Base-by-base conservation (phyloP, 441 rosid genomes). In the Adansonia madagascariensis region DNA sequence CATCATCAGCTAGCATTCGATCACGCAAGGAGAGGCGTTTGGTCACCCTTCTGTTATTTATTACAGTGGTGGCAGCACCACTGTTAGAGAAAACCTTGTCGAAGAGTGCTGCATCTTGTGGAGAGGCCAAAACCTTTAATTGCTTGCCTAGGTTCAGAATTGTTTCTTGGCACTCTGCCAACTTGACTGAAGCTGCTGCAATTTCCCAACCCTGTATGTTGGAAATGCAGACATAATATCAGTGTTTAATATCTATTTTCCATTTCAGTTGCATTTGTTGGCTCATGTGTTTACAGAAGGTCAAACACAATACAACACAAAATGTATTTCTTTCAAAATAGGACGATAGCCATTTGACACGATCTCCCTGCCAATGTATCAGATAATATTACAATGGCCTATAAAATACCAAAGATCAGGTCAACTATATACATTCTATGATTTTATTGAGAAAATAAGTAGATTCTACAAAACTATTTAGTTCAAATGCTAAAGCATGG, bases 91-190 rank as follows among this genome's bases (percentile, higher is more conserved):
- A 77, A 59, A 86, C 91, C 65, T 80, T 82, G 80, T 86, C 87
- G 3, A 82, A 78, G 24, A 86, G 71, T 0, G 87, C 94, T 57
- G 85, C 87, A 46, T 85, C 86, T 22, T 77, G 73, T 1, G 85
- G 86, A 7, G 85, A 71, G 60, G 86, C 80, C 83, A 87, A 66
- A 27, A 85, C 88, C 84, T 84, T 87, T 49, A 91, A 77, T 77
- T 91, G 92, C 80, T 82, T 89, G 57, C 91, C 85, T 49, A 89
- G 78, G 83, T 84, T 87, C 69, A 87, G 78, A 64, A 91, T 88
- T 46, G 93, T 89, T 47, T 89, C 93, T 84, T 89, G 92, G 81
- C 93, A 91, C 85, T 91, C 93, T 15, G 92, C 88, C 76, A 91
- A 75, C 84, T 88, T 89, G 63, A 82, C 84, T 11, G 91, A 86